Evolutionary conservation across 2,329 filamentous ascomycete species (phyloP).

Genomic region (Trichoderma sp.): DNA sequence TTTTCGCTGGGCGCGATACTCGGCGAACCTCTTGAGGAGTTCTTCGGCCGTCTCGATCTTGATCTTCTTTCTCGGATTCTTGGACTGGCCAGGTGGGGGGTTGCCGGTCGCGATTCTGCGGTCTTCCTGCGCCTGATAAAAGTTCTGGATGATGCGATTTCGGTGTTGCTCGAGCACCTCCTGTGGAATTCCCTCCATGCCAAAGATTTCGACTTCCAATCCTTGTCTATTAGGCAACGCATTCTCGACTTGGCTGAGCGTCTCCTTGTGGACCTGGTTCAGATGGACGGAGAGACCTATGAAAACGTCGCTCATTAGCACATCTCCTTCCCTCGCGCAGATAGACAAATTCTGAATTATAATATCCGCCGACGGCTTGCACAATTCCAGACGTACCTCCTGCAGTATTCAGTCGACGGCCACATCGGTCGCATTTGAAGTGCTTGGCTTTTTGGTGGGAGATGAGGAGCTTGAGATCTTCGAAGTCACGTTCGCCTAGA

Average conservation of each 20-base stretch:
- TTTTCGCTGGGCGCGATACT: conserved; percentile 70
- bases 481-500: conserved; percentile 87
- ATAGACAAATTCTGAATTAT: not conserved
- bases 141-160: conserved; percentile 81
- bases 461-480: conserved; percentile 94
- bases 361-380: not conserved
- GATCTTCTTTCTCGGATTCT: conserved; percentile 70
- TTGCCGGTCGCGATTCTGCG: conserved; percentile 82
- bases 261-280: conserved; percentile 98
- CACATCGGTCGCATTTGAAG: conserved; percentile 94
- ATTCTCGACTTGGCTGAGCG: conserved; percentile 84
- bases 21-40: conserved; percentile 77
- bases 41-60: conserved; percentile 76
- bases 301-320: conserved; percentile 18
- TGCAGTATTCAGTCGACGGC: conserved; percentile 85
- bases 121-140: conserved; percentile 82
- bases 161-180: conserved; percentile 82
- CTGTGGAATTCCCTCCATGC: conserved; percentile 94
- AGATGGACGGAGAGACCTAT: conserved; percentile 94
- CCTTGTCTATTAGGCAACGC: conserved; percentile 82
- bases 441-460: conserved; percentile 99
- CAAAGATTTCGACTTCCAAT: conserved; percentile 93
- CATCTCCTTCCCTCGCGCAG: not conserved
- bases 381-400: conserved; percentile 65
- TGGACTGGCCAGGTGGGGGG: conserved; percentile 66